Evolutionary conservation across 1,284 basidiomycete genomes (phyloP).

Genomic region (Fistulinella staudtii): DNA sequence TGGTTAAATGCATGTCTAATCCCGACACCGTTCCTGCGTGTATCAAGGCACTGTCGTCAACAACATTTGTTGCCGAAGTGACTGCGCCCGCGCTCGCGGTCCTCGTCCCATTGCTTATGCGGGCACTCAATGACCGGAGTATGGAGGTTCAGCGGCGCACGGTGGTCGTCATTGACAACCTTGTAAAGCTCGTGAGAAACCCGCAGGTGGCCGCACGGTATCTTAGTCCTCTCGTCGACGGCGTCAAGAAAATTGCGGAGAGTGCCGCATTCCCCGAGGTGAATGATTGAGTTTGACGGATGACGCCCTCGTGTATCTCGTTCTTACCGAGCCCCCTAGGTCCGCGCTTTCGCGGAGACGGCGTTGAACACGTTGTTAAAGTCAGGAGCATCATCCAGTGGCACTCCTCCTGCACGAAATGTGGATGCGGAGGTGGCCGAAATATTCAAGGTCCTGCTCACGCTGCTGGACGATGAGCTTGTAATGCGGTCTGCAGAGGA

Average conservation of each 20-base stretch:
- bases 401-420: conserved; percentile 65
- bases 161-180: conserved; percentile 93
- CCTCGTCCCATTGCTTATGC: conserved; percentile 87
- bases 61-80: conserved; percentile 97
- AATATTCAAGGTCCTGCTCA: conserved; percentile 54
- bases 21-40: conserved; percentile 86
- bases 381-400: conserved; percentile 75
- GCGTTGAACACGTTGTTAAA: conserved; percentile 74
- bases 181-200: conserved; percentile 96
- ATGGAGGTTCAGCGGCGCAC: conserved; percentile 90
- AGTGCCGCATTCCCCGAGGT: conserved; percentile 96
- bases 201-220: conserved; percentile 88
- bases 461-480: conserved; percentile 54
- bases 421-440: conserved; percentile 57
- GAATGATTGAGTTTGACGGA: conserved; percentile 15
- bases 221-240: conserved; percentile 85
- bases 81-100: conserved; percentile 95
- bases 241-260: conserved; percentile 88
- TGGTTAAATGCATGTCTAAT: conserved; percentile 95
- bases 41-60: conserved; percentile 93
- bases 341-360: conserved; percentile 85
- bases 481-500: conserved; percentile 38
- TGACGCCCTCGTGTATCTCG: conserved; percentile 14
- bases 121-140: conserved; percentile 93
- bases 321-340: conserved; percentile 43